These are phyloP conservation scores for Coniosporium tulheliwenetii DNA, from an alignment of 2,329 filamentous ascomycete species.

Conservation along the genomic window DNA sequence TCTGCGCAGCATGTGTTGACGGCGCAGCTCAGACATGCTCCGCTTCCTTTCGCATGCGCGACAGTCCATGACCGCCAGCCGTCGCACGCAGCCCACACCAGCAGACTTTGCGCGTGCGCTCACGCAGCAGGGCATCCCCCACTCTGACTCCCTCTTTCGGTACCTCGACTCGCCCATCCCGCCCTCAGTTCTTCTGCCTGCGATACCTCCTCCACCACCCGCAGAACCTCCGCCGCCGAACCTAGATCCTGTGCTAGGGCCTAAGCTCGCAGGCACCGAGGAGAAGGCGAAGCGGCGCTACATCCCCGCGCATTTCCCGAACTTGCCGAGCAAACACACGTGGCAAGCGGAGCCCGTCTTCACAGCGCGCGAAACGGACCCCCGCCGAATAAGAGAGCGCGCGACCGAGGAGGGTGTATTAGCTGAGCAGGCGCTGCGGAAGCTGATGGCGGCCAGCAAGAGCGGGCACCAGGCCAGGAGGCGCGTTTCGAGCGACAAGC, in stretches of 20 bases:
- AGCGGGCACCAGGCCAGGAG: conserved; percentile 19
- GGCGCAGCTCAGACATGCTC: conserved; percentile 31
- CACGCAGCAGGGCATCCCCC: conserved; percentile 20
- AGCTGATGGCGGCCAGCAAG: conserved; percentile 34
- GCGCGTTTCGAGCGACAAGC: conserved; percentile 11
- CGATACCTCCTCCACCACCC: conserved; percentile 24
- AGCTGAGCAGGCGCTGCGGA: conserved; percentile 49
- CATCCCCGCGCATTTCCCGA: conserved; percentile 45
- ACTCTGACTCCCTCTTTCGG: conserved; percentile 19
- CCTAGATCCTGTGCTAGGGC: conserved; percentile 33
- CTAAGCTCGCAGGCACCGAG: conserved; percentile 30
- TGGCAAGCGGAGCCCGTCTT: conserved; percentile 46
- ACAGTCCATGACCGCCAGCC: conserved; percentile 40
- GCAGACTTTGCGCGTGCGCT: conserved; percentile 43
- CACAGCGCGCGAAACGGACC: conserved; percentile 41
- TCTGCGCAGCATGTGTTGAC: too few relatives aligned
- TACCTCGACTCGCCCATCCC: conserved; percentile 26
- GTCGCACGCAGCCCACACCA: conserved; percentile 39
- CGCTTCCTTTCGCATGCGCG: conserved; percentile 37
- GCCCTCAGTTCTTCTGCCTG: conserved; percentile 19
- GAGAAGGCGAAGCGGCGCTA: conserved; percentile 33
- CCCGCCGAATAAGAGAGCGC: conserved; percentile 42
- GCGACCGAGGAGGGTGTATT: conserved; percentile 50
- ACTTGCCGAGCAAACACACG: conserved; percentile 47
- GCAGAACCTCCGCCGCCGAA: conserved; percentile 23